Evolutionary conservation across 2,329 filamentous ascomycete species (phyloP).

Genomic region (Nothomitra cinnamomea): DNA sequence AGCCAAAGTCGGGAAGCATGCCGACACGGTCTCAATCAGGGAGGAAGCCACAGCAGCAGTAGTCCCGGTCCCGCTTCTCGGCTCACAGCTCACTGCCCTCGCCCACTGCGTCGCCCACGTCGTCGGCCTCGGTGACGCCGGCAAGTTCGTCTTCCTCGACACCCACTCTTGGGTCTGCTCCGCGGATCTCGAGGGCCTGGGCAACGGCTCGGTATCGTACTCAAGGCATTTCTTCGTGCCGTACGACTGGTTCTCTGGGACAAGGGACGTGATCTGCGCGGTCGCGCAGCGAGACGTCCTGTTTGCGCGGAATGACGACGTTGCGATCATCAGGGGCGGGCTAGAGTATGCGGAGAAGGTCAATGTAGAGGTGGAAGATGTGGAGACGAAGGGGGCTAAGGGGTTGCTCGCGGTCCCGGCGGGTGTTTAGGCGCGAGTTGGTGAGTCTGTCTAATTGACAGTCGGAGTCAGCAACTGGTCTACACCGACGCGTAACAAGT

Average conservation of each 20-base stretch:
- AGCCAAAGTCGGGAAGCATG: not conserved
- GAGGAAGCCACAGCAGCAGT: not conserved
- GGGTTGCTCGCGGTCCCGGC: not conserved
- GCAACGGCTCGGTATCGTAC: conserved; percentile 9
- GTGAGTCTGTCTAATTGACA: not conserved
- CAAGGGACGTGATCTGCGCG: conserved; percentile 11
- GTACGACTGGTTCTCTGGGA: conserved; percentile 18
- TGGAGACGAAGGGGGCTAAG: not conserved
- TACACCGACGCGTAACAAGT: no score
- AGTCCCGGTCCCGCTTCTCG: conserved; percentile 5
- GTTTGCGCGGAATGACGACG: conserved; percentile 14
- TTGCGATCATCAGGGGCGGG: conserved; percentile 16
- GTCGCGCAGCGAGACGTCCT: conserved; percentile 14
- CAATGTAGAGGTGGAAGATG: not conserved
- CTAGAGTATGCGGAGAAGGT: conserved; percentile 15
- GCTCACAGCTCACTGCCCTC: conserved; percentile 9
- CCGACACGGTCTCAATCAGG: not conserved
- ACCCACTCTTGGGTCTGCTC: conserved; percentile 18
- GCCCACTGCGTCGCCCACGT: conserved; percentile 12
- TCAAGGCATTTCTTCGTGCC: conserved; percentile 20
- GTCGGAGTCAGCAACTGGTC: conserved; percentile 13
- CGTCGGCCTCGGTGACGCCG: conserved; percentile 11
- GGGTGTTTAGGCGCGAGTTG: not conserved
- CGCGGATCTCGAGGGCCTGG: conserved; percentile 9
- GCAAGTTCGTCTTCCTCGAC: conserved; percentile 17